A percentile compares a stretch with the other conserved stretches of the same genome.
These are phyloP conservation scores for Vitis hybrid DNA, from an alignment of 177 flowering plant species.

Conservation along the genomic window DNA sequence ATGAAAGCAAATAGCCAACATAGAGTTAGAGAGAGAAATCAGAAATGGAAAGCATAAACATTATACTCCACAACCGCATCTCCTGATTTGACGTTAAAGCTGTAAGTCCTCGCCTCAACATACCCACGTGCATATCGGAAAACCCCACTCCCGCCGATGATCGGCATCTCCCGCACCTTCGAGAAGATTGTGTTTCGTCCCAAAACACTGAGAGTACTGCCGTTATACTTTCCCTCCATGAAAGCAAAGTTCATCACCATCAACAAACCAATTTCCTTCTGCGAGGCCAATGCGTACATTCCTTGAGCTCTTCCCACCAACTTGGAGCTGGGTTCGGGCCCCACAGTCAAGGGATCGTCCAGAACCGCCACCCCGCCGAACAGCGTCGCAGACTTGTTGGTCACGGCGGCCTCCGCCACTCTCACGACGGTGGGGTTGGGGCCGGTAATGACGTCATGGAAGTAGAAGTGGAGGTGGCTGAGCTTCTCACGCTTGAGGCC, in stretches of 20 bases:
- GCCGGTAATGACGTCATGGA: conserved; percentile 39
- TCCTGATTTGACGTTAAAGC: conserved; percentile 14
- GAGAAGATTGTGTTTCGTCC: conserved; percentile 31
- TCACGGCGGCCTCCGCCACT: conserved; percentile 23
- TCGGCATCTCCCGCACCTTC: conserved; percentile 40
- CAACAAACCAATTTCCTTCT: conserved; percentile 12
- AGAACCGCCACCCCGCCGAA: conserved; percentile 32
- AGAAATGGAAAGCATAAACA: conserved; percentile 37
- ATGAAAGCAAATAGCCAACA: background rate
- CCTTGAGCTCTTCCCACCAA: conserved; percentile 43
- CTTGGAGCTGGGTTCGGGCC: conserved; percentile 28
- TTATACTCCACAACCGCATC: conserved; percentile 36
- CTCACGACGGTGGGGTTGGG: conserved; percentile 27
- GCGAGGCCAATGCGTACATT: conserved; percentile 26
- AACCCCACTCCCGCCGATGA: conserved; percentile 45
- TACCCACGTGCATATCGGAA: conserved; percentile 52
- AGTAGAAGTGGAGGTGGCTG: conserved; percentile 40
- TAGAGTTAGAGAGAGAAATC: background rate
- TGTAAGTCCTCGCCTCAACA: conserved; percentile 30
- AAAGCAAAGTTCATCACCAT: conserved; percentile 34
- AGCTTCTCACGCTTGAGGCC: conserved; percentile 29
- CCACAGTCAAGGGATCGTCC: conserved; percentile 34
- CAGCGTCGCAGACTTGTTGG: conserved; percentile 11
- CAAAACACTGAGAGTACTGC: conserved; percentile 35
- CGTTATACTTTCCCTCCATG: conserved; percentile 42